These are phyloP conservation scores for Nemania sp. DNA, from an alignment of 2,329 filamentous ascomycete genomes.

Conservation along the genomic window DNA sequence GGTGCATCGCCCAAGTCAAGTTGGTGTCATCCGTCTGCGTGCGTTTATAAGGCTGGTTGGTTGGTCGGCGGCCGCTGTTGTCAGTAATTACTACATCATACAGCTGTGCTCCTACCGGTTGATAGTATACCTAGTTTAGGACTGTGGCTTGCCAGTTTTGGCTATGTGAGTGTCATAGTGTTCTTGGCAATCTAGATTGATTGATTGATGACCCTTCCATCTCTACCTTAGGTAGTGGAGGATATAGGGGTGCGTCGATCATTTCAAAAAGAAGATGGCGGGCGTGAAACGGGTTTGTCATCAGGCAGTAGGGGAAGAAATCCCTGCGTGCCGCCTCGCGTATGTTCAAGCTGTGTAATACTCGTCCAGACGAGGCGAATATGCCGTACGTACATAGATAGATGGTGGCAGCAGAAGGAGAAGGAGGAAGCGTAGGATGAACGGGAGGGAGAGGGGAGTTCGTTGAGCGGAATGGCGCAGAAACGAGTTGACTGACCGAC, in stretches of 20 bases:
- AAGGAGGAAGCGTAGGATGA: not conserved
- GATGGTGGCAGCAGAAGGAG: not conserved
- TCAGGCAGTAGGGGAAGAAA: conserved; percentile 29
- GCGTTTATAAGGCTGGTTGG: not conserved
- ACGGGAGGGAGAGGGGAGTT: conserved; percentile 9
- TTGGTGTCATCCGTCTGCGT: not conserved
- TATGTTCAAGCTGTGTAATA: conserved; percentile 18
- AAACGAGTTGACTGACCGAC: conserved; percentile 18
- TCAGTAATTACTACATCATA: conserved; percentile 1
- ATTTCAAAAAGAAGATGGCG: conserved; percentile 25
- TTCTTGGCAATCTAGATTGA: conserved; percentile 46
- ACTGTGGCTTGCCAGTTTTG: conserved; percentile 28
- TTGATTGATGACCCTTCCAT: conserved; percentile 36
- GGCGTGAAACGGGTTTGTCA: conserved; percentile 41
- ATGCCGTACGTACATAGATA: not conserved
- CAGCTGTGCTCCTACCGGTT: not conserved
- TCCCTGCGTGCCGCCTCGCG: conserved; percentile 4
- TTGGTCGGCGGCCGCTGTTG: not conserved
- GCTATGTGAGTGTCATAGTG: conserved; percentile 22
- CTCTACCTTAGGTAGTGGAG: conserved; percentile 34
- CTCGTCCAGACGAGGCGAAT: conserved; percentile 11
- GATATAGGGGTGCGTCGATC: conserved; percentile 42
- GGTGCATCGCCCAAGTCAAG: not conserved
- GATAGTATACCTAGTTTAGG: not conserved
- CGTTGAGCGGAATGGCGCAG: conserved; percentile 27